Conservation (phyloP, 331 rosid species). For the Quercus lobata region DNA sequence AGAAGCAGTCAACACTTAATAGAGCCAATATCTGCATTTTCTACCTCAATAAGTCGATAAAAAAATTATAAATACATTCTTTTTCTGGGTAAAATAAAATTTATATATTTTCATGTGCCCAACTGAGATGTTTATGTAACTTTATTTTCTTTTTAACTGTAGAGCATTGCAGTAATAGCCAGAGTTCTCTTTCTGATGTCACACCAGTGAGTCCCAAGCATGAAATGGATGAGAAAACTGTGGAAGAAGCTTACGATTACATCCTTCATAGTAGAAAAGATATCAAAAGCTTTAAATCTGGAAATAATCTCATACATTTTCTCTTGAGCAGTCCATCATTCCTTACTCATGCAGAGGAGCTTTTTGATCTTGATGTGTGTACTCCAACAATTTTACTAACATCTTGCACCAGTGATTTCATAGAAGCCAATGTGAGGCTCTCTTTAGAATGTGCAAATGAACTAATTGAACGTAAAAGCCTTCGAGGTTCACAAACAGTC, state of each 20-base stretch:
- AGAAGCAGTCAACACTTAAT: neutral
- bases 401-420: constrained; percentile 13
- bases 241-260: constrained; percentile 29
- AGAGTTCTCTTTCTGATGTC: constrained; percentile 27
- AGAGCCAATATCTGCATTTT: neutral
- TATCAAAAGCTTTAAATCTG: constrained; percentile 9
- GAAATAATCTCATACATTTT: constrained; percentile 32
- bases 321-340: constrained; percentile 64
- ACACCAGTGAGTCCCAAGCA: constrained; percentile 22
- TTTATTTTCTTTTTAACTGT: constrained; percentile 14
- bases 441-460: constrained; percentile 69
- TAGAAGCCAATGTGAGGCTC: constrained; percentile 27
- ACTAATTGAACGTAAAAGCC: constrained; percentile 45
- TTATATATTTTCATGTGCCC: neutral
- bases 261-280: constrained; percentile 8
- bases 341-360: constrained; percentile 50
- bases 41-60: neutral
- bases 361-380: constrained; percentile 46
- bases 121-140: constrained; percentile 7
- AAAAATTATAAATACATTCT: neutral
- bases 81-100: too few species aligned
- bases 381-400: constrained; percentile 29
- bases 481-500: constrained; percentile 28
- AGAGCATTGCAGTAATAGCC: constrained; percentile 39
- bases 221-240: constrained; percentile 14